Percentiles rank a stretch among this genome's conserved stretches.
Evolutionary conservation across 768 basidiomycete genomes (phyloP).

Genomic region (Lactarius trivialis): DNA sequence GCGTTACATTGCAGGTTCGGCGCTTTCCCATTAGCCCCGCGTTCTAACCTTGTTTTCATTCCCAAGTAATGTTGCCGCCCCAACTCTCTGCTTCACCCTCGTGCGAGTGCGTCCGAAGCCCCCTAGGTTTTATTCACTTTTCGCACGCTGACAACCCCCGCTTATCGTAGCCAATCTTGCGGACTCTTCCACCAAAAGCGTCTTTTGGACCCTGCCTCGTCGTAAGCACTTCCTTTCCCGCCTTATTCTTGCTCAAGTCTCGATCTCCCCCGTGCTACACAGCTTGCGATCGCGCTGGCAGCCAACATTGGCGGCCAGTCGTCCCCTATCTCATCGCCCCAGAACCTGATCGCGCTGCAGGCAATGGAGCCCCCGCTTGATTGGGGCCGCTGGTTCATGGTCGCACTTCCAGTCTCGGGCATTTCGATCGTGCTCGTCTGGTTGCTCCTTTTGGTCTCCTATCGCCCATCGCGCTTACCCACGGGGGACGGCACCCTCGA

Average conservation of each 20-base stretch:
- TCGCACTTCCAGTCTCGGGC: constrained; percentile 85
- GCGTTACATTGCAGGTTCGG: constrained; percentile 3
- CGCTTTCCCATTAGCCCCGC: background rate
- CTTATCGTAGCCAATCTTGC: constrained; percentile 71
- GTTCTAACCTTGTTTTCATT: background rate
- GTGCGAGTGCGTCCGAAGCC: constrained; percentile 60
- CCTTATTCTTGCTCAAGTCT: background rate
- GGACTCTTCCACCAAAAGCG: constrained; percentile 82
- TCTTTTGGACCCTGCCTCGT: constrained; percentile 88
- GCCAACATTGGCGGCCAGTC: constrained; percentile 97
- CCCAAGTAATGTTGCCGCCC: constrained; percentile 89
- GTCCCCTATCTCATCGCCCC: constrained; percentile 95
- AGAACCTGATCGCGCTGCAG: constrained; percentile 90
- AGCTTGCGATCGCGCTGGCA: constrained; percentile 96
- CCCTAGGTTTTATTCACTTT: background rate
- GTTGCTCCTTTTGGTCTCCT: constrained; percentile 79
- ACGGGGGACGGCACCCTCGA: constrained; percentile 72
- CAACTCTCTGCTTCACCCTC: constrained; percentile 92
- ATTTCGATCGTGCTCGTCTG: constrained; percentile 88
- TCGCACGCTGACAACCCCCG: constrained; percentile 12
- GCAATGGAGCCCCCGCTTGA: constrained; percentile 80
- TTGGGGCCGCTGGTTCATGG: constrained; percentile 92
- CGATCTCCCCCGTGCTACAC: constrained; percentile 3
- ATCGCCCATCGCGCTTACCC: constrained; percentile 64
- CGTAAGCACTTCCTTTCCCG: constrained; percentile 42